A percentile compares a stretch with the other conserved stretches of the same genome.
Conservation (phyloP, 768 basidiomycete species). For the Hericium erinaceus region DNA sequence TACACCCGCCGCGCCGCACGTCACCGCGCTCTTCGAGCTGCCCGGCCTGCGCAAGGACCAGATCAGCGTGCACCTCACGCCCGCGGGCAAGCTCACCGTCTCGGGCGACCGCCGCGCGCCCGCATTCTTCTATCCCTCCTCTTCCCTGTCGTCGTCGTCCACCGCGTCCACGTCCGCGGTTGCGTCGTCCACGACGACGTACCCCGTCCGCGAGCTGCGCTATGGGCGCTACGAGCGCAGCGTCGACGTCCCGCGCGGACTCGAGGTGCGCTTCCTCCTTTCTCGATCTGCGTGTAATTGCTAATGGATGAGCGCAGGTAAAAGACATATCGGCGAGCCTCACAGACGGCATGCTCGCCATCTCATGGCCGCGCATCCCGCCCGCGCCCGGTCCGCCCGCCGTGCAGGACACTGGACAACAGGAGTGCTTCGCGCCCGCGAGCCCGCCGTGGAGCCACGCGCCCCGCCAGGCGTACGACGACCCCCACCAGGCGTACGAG, state of each 20-base stretch:
- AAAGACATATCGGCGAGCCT: slow-evolving; percentile 13
- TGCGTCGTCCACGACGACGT: background rate
- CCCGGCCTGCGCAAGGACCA: slow-evolving; percentile 44
- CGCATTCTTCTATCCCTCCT: slow-evolving; percentile 3
- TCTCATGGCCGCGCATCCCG: slow-evolving; percentile 13
- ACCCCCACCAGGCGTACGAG: too few species aligned
- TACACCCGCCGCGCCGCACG: slow-evolving; percentile 28
- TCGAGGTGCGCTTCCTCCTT: slow-evolving; percentile 7
- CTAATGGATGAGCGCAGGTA: slow-evolving; percentile 1
- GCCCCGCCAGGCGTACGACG: too few species aligned
- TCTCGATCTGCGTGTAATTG: background rate
- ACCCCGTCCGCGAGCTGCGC: slow-evolving; percentile 13
- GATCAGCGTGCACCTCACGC: slow-evolving; percentile 35
- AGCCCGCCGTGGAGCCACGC: too few species aligned
- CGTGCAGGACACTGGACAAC: too few species aligned
- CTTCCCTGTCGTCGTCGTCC: background rate
- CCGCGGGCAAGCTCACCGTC: slow-evolving; percentile 37
- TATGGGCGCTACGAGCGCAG: slow-evolving; percentile 15
- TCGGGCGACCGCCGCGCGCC: slow-evolving; percentile 32
- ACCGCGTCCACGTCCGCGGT: background rate
- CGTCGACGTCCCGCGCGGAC: slow-evolving; percentile 9
- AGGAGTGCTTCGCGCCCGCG: too few species aligned
- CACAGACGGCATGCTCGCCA: slow-evolving; percentile 12
- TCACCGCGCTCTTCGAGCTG: slow-evolving; percentile 46
- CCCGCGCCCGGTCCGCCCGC: background rate